Percentiles rank a stretch among this genome's conserved stretches.
Evolutionary conservation across 1,139 yeast species (phyloP).

Genomic region (Geotrichum histeridarum): DNA sequence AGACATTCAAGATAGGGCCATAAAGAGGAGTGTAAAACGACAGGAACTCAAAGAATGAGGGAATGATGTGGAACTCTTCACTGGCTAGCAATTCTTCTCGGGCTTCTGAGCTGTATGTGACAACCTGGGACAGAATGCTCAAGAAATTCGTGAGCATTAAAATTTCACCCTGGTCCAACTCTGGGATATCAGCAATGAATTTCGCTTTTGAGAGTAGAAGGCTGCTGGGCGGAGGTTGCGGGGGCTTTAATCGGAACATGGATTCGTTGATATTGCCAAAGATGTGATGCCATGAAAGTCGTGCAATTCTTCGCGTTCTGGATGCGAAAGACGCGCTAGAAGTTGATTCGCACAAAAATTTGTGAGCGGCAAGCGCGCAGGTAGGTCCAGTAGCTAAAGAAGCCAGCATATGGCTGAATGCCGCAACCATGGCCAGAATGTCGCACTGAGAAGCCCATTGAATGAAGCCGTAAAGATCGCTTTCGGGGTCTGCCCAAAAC

Average conservation of each 20-base stretch:
- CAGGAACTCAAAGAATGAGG: conserved; percentile 45
- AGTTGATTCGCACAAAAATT: conserved; percentile 27
- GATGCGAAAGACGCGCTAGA: conserved; percentile 9
- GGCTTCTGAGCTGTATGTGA: conserved; percentile 43
- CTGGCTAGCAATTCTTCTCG: conserved; percentile 37
- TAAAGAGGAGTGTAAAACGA: conserved; percentile 49
- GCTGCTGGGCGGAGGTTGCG: conserved; percentile 19
- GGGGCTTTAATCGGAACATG: conserved; percentile 44
- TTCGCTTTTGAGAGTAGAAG: conserved; percentile 21
- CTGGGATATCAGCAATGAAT: conserved; percentile 36
- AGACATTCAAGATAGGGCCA: conserved; percentile 50
- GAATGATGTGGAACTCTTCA: conserved; percentile 33
- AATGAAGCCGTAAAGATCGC: conserved; percentile 66
- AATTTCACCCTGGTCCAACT: conserved; percentile 76
- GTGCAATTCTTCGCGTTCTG: conserved; percentile 13
- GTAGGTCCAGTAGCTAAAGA: conserved; percentile 62
- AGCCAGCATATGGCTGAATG: conserved; percentile 74
- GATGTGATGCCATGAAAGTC: conserved; percentile 51
- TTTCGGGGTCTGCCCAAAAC: conserved; percentile 72
- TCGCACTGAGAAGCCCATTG: conserved; percentile 85
- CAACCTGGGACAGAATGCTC: conserved; percentile 49
- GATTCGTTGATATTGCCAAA: conserved; percentile 55
- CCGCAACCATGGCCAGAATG: conserved; percentile 75
- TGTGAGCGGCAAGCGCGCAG: conserved; percentile 47
- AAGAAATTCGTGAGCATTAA: conserved; percentile 70